Evolutionary conservation across 768 basidiomycete species (phyloP), one percentile per base, ranked within the genome.

Genomic region (Termitomyces bulborhizus): DNA sequence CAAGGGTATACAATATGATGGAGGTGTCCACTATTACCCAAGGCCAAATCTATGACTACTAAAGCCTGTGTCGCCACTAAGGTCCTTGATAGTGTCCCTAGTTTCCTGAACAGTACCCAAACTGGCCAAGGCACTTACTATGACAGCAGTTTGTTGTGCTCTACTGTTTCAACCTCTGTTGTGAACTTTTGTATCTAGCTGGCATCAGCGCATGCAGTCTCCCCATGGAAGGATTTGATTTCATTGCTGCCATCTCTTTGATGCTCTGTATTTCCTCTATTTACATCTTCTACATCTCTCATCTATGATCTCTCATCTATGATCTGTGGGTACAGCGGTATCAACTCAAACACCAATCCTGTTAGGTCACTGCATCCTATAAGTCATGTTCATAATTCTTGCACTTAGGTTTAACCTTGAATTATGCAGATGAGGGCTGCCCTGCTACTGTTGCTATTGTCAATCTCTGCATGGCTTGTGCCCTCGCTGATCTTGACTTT

Each of bases 281-380:
- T 34, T 41, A 6, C 5, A 9, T 48, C 32, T n/a, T 46, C 3
- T 34, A 29, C 44, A 16, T 51, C n/a, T 55, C 21, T n/a, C n/a
- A n/a, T n/a, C n/a, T n/a, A n/a, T n/a, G n/a, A n/a, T n/a, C n/a
- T n/a, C n/a, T 55, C 21, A 54, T 52, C 9, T 15, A 42, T 51
- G 40, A 39, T 51, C 56, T 88, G 86, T 44, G 79, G 75, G 9
- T 86, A 82, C 65, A 50, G 68, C 18, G 77, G 78, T 26, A 72
- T 47, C 6, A 81, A 93, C 73, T 85, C 90, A 29, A 93, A 92
- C 69, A 62, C 59, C 53, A 91, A 93, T 73, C 88, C 90, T 31
- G 66, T 93, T 52, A 70, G 52, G 69, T 86, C 53, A 63, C 51
- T 6, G 75, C 68, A 13, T 63, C 62, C 6, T 88, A 87, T 86